A percentile compares a stretch with the other conserved stretches of the same genome.
These are phyloP conservation scores for Lenwebbia sp. DNA, from an alignment of 345 rosid genomes.

Conservation along the genomic window DNA sequence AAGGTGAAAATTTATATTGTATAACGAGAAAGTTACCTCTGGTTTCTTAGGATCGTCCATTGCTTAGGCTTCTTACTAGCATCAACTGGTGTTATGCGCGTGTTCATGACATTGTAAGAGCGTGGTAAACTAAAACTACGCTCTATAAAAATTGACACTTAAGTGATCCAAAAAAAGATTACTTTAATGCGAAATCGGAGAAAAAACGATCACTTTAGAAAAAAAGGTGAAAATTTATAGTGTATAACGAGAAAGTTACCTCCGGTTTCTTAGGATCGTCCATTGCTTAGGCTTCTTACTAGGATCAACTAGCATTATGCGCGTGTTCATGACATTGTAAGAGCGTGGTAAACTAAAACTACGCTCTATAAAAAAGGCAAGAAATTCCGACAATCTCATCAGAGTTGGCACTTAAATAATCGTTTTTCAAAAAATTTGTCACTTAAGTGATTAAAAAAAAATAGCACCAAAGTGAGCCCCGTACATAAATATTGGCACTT, in stretches of 20 bases:
- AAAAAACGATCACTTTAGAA: too few species aligned
- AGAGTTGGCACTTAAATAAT: too few species aligned
- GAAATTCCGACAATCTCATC: too few species aligned
- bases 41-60: neutral
- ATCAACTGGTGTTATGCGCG: fast-evolving
- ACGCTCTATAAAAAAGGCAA: too few species aligned
- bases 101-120: neutral
- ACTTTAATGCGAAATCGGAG: too few species aligned
- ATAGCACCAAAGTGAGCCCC: too few species aligned
- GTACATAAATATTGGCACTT: too few species aligned
- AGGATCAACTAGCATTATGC: fast-evolving
- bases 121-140: neutral
- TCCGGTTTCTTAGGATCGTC: neutral
- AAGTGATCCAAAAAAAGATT: too few species aligned
- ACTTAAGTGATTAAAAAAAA: too few species aligned
- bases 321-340: neutral
- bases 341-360: neutral
- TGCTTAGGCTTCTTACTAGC: neutral
- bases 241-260: neutral
- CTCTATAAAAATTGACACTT: too few species aligned
- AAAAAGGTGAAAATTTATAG: neutral
- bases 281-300: neutral
- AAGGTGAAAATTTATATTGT: neutral
- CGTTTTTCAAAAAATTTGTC: too few species aligned
- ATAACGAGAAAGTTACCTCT: neutral